Base-by-base conservation (phyloP, 192 early-diverging fungal genomes). In the Umbelopsis ramanniana region DNA sequence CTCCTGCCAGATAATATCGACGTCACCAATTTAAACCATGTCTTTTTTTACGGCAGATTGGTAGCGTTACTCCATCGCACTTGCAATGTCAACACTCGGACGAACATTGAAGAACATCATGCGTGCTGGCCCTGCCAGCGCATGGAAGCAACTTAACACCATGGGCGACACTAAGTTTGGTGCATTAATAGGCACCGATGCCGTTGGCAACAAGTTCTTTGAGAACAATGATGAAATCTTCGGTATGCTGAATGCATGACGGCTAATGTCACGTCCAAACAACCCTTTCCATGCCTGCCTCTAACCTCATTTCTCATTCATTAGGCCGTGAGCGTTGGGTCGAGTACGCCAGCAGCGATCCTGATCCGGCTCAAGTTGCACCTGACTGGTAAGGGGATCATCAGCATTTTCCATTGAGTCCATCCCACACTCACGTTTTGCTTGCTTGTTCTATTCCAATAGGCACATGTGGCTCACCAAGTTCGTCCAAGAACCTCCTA, bases 321-420 rank as follows among this genome's bases (percentile, higher is more conserved):
- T 68, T 35, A 90, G 87, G 84, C 70, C 91, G 93, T 78, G 92
- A 87, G 76, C 90, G 93, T 72, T 94, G 93, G 93, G 85, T 90
- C 68, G 73, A 92, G 52, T 89, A 88, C 19, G 89, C 84, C 45
- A 81, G 79, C 54, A 55, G 50, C 21, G 68, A 77, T 45, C 79
- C 86, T 71, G 90, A 93, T 74, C 83, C 89, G 43, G 84, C 80
- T 52, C 85, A 90, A 77, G 86, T 94, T 60, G 83, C 91, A 26
- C 84, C 92, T 57, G 88, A 88, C 80, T 94, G 92, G 92, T 90
- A 84, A 52, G 48, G 22, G 11, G 6, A 6, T 24, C 17, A 40
- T 14, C 47, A 17, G 63, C 1, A 52, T 2, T 43, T 9, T 5
- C 29, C 11, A 19, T 48, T 21, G 10, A 17, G 45, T 8, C 22